Evolutionary conservation across 768 basidiomycete genomes (phyloP).

Genomic region (Rhodocollybia butyracea): DNA sequence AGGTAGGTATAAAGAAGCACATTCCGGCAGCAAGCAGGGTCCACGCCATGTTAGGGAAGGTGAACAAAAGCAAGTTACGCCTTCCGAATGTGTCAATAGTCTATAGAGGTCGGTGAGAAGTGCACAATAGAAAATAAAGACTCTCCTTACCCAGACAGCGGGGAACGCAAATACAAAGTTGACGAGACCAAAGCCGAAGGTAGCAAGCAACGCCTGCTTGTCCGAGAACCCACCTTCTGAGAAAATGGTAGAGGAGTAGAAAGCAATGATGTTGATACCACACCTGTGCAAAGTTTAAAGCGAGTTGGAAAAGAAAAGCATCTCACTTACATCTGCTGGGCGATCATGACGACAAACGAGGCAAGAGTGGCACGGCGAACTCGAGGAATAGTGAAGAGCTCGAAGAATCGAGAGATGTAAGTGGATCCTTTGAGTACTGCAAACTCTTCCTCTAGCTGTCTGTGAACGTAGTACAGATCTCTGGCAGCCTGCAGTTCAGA

Average conservation of each 20-base stretch:
- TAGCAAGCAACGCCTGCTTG: conserved; percentile 57
- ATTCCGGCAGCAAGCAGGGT: conserved; percentile 75
- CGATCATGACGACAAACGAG: conserved; percentile 49
- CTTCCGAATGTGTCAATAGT: conserved; percentile 75
- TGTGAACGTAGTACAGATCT: conserved; percentile 76
- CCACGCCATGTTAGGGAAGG: conserved; percentile 81
- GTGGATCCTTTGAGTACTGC: conserved; percentile 42
- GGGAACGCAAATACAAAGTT: conserved; percentile 69
- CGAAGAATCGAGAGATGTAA: conserved; percentile 29
- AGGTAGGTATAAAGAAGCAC: conserved; percentile 51
- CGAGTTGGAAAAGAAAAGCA: conserved; percentile 51
- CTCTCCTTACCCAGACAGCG: conserved; percentile 48
- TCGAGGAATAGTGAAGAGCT: conserved; percentile 54
- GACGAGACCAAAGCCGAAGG: conserved; percentile 64
- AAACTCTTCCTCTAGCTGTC: conserved; percentile 64
- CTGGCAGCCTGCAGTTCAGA: conserved; percentile 75
- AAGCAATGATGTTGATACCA: conserved; percentile 57
- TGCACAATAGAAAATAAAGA: conserved; percentile 9
- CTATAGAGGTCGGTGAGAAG: conserved; percentile 21
- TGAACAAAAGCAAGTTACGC: conserved; percentile 70
- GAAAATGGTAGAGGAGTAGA: conserved; percentile 72
- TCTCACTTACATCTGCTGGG: conserved; percentile 13
- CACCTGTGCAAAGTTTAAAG: conserved; percentile 15
- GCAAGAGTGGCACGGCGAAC: conserved; percentile 55
- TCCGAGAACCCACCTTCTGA: conserved; percentile 49